Evolutionary conservation across 23 red algal genomes (phyloP).

Genomic region (Cyanidiococcus yangmingshanensis): DNA sequence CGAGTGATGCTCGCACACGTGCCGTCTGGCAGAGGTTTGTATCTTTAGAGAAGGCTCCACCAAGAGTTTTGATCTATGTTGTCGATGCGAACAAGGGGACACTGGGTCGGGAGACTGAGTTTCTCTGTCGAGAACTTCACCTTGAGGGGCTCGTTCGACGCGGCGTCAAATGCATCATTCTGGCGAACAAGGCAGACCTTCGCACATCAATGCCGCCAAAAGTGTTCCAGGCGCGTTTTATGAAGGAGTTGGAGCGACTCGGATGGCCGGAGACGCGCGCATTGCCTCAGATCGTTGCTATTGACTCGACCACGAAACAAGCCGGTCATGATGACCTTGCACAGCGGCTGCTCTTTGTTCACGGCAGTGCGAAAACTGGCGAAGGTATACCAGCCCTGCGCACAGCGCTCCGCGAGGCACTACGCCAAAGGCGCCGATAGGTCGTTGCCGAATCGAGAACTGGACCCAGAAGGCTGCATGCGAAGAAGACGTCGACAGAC

Average conservation of each 20-base stretch:
- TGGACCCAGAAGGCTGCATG: too few relatives aligned
- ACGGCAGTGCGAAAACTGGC: not conserved
- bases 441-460: too few relatives aligned
- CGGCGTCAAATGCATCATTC: not conserved
- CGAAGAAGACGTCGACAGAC: too few relatives aligned
- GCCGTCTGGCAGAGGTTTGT: not conserved
- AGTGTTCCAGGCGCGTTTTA: not conserved
- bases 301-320: not conserved
- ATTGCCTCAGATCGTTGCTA: not conserved
- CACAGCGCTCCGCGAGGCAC: not conserved
- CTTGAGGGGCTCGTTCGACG: not conserved
- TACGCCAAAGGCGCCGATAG: too few relatives aligned
- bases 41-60: not conserved
- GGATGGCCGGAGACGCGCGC: not conserved
- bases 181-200: conserved; percentile 13
- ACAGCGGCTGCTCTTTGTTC: not conserved
- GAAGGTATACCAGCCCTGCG: not conserved
- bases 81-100: not conserved
- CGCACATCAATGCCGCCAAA: conserved; percentile 3
- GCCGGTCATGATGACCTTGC: not conserved
- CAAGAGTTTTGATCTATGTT: not conserved
- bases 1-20: not conserved
- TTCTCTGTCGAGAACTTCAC: not conserved
- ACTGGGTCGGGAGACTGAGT: not conserved
- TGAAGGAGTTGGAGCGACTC: not conserved